phyloP scores from a whole-genome alignment of 768 basidiomycete species.

The Calocybe gangraenosa region DNA sequence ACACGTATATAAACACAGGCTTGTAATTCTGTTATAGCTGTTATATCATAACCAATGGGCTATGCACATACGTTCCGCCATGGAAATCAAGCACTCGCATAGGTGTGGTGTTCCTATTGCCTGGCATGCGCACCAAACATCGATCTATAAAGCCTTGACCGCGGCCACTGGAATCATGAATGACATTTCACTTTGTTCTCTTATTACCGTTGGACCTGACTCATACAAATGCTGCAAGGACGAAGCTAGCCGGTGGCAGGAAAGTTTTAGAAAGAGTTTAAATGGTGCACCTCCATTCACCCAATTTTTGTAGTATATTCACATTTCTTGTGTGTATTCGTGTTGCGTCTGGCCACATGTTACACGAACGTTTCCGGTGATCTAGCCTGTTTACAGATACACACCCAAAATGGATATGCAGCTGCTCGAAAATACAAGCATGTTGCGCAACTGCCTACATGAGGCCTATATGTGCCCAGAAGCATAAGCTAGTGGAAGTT shows the following conservation, averaged over 20 bases:
- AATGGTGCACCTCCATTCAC: slow-evolving; percentile 11
- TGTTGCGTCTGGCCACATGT: no score
- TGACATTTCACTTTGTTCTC: slow-evolving; percentile 9
- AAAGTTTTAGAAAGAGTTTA: slow-evolving; percentile 7
- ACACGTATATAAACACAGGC: no score
- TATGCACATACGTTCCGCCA: slow-evolving; percentile 10
- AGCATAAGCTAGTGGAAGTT: no score
- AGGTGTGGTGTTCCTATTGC: no score
- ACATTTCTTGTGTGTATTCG: no score
- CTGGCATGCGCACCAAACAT: slow-evolving; percentile 13
- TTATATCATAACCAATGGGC: slow-evolving; percentile 13
- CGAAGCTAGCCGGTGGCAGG: slow-evolving; percentile 12
- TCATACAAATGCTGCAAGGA: slow-evolving; percentile 16
- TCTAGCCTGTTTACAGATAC: no score
- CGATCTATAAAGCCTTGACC: slow-evolving; percentile 12
- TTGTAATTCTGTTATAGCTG: slow-evolving; percentile 2
- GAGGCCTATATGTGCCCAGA: no score
- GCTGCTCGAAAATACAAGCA: no score
- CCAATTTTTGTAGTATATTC: slow-evolving; percentile 6
- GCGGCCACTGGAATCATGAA: slow-evolving; percentile 11
- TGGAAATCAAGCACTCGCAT: no score
- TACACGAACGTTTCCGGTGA: no score
- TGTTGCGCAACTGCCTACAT: no score
- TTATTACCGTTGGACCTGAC: slow-evolving; percentile 11
- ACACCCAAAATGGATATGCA: no score